These are phyloP conservation scores for Rubus idaeus DNA, from an alignment of 306 rosid genomes.

Conservation along the genomic window DNA sequence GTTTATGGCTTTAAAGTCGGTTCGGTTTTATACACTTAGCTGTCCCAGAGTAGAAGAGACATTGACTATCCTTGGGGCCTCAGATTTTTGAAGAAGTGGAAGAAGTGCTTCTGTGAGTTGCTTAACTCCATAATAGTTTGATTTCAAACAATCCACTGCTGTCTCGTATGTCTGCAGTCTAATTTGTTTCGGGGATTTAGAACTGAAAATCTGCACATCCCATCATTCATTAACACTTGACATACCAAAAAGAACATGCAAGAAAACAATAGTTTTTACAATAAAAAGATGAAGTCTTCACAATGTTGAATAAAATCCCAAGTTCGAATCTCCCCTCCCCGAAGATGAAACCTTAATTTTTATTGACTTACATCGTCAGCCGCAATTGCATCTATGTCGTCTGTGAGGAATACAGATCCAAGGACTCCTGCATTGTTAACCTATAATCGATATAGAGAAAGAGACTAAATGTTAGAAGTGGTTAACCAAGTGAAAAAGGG, in stretches of 20 bases:
- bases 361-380: background rate
- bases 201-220: background rate
- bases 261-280: background rate
- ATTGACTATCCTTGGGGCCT: constrained; percentile 46
- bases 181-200: background rate
- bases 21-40: constrained; percentile 22
- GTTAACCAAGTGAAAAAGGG: background rate
- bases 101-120: constrained; percentile 28
- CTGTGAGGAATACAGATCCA: background rate
- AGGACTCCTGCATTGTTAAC: constrained; percentile 17
- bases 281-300: background rate
- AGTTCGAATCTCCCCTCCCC: no score
- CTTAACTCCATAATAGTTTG: constrained; percentile 51
- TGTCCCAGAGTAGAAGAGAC: constrained; percentile 39
- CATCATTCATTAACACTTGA: background rate
- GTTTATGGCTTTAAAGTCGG: no score
- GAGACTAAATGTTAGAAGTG: background rate
- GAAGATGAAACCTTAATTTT: background rate
- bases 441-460: background rate
- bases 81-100: constrained; percentile 49
- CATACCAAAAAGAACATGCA: background rate
- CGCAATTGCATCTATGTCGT: background rate
- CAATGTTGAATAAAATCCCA: background rate
- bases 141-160: constrained; percentile 28
- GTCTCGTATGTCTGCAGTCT: constrained; percentile 26